These are phyloP conservation scores for Phytophthora ramorum DNA, from an alignment of 352 stramenopile species.

Conservation along the genomic window DNA sequence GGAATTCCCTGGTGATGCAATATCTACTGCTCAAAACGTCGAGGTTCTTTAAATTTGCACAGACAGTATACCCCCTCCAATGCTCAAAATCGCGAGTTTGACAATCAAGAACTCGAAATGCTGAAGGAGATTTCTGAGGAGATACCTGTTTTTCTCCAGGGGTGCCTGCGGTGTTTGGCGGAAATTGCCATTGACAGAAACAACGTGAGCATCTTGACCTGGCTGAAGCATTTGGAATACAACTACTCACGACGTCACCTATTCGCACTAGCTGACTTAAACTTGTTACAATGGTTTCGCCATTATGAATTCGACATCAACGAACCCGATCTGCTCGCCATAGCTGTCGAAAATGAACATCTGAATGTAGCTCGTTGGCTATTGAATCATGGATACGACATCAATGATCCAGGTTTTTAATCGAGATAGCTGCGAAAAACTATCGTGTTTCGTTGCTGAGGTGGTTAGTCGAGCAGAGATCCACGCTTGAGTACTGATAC, in stretches of 20 bases:
- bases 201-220: neutral
- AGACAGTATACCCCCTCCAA: neutral
- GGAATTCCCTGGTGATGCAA: neutral
- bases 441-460: neutral
- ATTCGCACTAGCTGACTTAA: neutral
- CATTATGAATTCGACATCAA: neutral
- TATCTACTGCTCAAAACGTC: neutral
- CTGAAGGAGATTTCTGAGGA: neutral
- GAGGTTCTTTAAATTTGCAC: neutral
- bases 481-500: neutral
- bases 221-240: constrained; percentile 3
- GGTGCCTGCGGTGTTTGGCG: neutral
- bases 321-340: neutral
- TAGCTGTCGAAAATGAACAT: neutral
- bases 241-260: neutral
- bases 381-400: neutral
- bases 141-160: neutral
- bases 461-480: neutral
- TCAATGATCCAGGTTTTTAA: neutral
- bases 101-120: neutral
- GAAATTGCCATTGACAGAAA: neutral
- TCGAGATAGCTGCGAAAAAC: neutral
- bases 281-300: constrained; percentile 1
- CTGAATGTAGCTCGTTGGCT: neutral
- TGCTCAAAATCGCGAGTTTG: too few species aligned